Evolutionary conservation across 2,329 filamentous ascomycete genomes (phyloP), one percentile per base, ranked within the genome.

Genomic region (Colletotrichum shisoi): DNA sequence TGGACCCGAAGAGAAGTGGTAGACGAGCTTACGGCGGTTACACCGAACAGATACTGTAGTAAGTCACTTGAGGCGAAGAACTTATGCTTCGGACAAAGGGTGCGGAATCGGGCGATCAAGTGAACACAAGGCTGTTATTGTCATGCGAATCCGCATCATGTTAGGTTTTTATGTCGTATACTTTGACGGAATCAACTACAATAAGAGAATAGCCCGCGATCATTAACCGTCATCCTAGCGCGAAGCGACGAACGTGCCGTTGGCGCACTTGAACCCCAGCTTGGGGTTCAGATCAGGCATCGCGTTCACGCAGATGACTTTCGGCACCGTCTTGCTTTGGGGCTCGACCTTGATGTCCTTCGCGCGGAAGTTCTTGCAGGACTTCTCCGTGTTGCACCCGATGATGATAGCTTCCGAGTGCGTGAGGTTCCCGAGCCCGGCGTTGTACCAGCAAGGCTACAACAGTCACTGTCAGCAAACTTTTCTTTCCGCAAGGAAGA

Each of bases 401-500:
- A 82, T 71, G 42, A 82, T 77, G 42, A 80, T 71, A 11, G 77
- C 75, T 65, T 81, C 79, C 1, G 77, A 81, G 56, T 80, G 79
- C 9, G 75, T 75, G 31, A 80, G 71, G 39, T 76, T 71, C 0
- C 75, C 72, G 1, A 81, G 71, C 3, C 79, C 79, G 8, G 70
- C 71, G 60, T 81, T 70, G 67, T 82, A 82, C 79, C 80, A 82
- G 70, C 79, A 82, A 3, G 79, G 80, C 67, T 71, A 19, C 17
- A 1, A 15, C 8, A 34, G n/a, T 8, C 17, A 27, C 4, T 19
- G 37, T 66, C 37, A 63, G 57, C 44, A 39, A 31, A 37, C 3
- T 3, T 15, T 3, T 19, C 24, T 3, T 8, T 5, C 3, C 2
- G n/a, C 2, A 21, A 27, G 8, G 4, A 63, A 34, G 17, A 31